Evolutionary conservation across 352 stramenopile species (phyloP), one percentile per base, ranked within the genome.

Genomic region (Pythium folliculosum): DNA sequence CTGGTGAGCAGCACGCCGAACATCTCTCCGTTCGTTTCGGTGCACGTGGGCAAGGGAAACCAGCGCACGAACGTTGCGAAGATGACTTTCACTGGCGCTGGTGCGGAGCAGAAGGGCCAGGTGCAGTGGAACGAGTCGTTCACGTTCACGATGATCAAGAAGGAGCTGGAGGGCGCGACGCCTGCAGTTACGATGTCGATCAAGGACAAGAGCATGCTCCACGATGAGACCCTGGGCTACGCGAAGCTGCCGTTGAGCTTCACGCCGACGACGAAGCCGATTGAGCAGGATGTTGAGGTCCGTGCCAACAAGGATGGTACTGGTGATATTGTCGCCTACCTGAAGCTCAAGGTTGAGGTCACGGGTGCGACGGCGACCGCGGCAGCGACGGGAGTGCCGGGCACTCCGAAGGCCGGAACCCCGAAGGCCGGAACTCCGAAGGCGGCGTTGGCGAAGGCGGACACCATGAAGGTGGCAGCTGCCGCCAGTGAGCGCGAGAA

Each of bases 121-220:
- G 81, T 81, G 14, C 73, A 81, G 50, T 96, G 86, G 86, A 82
- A 87, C 57, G 86, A 96, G 62, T 90, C 84, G 58, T 91, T 96
- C 30, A 94, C 88, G 40, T 92, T 94, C 58, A 76, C 82, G 27
- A 63, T 88, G 56, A 74, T 72, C 19, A 56, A 78, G 27, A 85
- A 85, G 52, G 82, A 95, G 44, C 70, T 86, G 32, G 75, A 78
- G 23, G 52, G 67, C 6, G 50, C 59, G 30, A 32, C 67, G 12
- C 58, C 58, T 14, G 50, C 45, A 22, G 6, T 86, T 5, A 48
- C 70, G 19, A 25, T 86, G 19, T 82, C 77, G 40, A 47, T 88
- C 19, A 86, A 84, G 64, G 79, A 88, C 66, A 81, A 84, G 67
- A 82, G 76, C 37, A 78, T 84, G 71, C 68, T 85, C 9, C 69